phyloP scores from a whole-genome alignment of 2,329 filamentous ascomycete species.

The Cercospora janseana region DNA sequence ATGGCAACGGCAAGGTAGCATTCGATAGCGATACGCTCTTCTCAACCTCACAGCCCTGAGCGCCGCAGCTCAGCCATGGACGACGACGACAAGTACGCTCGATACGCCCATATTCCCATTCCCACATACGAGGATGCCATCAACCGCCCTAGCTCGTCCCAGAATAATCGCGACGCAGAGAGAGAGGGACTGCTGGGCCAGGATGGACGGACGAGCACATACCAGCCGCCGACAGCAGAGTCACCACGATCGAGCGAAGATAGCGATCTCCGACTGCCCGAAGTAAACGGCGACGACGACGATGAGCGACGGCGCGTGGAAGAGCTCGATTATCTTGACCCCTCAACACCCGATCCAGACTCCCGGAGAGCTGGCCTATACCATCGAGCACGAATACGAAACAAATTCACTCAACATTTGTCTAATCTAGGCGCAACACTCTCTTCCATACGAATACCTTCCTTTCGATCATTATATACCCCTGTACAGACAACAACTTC shows the following conservation, averaged over 20 bases:
- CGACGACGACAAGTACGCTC: conserved; percentile 26
- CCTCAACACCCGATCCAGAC: conserved; percentile 27
- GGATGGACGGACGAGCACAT: conserved; percentile 49
- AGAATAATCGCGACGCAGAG: conserved; percentile 60
- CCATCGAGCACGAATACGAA: conserved; percentile 44
- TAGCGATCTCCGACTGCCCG: conserved; percentile 51
- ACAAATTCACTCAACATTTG: conserved; percentile 57
- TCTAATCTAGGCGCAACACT: conserved; percentile 56
- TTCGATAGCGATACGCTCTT: neutral
- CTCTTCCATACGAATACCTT: conserved; percentile 54
- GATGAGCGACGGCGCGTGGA: conserved; percentile 72
- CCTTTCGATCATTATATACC: conserved; percentile 48
- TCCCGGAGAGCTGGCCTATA: conserved; percentile 33
- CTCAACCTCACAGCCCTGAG: neutral
- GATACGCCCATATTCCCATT: conserved; percentile 58
- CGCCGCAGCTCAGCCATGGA: conserved; percentile 11
- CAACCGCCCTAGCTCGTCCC: conserved; percentile 50
- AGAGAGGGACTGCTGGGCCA: conserved; percentile 69
- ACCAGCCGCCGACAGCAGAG: conserved; percentile 79
- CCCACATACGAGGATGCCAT: conserved; percentile 81
- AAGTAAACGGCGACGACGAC: conserved; percentile 53
- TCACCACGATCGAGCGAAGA: conserved; percentile 67
- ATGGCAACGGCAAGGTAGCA: conserved; percentile 7
- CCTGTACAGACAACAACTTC: conserved; percentile 27
- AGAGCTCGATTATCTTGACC: conserved; percentile 81